Percentiles rank a stretch among this genome's conserved stretches.
phyloP scores from a whole-genome alignment of 805 yeast species.

The Lipomyces sp. region DNA sequence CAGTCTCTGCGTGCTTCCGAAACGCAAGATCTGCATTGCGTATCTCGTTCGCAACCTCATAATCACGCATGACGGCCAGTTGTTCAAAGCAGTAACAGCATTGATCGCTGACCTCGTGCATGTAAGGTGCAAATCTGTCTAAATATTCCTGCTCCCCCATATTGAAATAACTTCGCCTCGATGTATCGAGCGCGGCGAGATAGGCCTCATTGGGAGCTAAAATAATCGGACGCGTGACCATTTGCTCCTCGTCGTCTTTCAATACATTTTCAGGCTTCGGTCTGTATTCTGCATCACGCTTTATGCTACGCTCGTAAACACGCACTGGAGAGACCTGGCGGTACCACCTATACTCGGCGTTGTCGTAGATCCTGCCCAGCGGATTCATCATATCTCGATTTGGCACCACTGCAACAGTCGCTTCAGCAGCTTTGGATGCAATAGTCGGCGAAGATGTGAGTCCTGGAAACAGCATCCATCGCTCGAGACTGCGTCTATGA shows the following conservation, averaged over 20 bases:
- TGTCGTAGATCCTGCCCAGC: not conserved
- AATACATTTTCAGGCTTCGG: not conserved
- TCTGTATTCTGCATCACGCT: too few species aligned
- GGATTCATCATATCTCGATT: not conserved
- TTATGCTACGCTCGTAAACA: too few species aligned
- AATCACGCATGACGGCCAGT: not conserved
- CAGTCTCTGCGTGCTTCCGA: not conserved
- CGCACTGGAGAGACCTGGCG: too few species aligned
- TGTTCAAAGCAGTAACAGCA: conserved; percentile 7
- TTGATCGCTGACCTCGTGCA: conserved; percentile 1
- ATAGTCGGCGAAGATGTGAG: not conserved
- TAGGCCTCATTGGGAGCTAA: too few species aligned
- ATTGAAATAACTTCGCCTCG: not conserved
- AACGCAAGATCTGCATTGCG: not conserved
- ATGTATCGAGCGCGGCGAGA: too few species aligned
- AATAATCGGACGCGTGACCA: not conserved
- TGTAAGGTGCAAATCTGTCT: not conserved
- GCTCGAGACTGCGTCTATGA: too few species aligned
- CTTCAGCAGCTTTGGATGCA: not conserved
- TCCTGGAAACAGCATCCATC: too few species aligned
- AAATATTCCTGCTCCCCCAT: not conserved
- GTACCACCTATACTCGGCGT: too few species aligned
- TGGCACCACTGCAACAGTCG: not conserved
- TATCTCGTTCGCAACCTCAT: not conserved
- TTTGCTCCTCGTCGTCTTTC: not conserved